Evolutionary conservation across 75 land plant species (phyloP).

Genomic region (Cupressus sempervirens): DNA sequence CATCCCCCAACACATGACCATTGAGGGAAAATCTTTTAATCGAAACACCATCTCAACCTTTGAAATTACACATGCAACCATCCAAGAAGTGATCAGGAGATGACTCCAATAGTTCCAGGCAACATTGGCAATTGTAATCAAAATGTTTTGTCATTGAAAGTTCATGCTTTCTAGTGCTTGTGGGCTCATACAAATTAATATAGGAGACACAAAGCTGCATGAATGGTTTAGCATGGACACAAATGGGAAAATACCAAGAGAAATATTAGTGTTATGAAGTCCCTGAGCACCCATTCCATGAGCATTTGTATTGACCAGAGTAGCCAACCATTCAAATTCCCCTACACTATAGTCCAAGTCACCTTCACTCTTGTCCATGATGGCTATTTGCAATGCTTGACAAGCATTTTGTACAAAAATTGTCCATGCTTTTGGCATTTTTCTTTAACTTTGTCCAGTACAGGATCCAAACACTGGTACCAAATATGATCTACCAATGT

Average conservation of each 20-base stretch:
- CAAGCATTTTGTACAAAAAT: too few species aligned
- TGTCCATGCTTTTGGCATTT: neutral
- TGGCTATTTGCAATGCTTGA: too few species aligned
- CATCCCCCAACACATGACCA: conserved; percentile 2
- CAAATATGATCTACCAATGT: neutral
- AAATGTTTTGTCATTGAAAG: conserved; percentile 35
- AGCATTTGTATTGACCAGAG: too few species aligned
- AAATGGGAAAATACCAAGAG: too few species aligned
- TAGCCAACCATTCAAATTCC: too few species aligned
- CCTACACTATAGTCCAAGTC: too few species aligned
- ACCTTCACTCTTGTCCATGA: too few species aligned
- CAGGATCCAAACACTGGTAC: neutral
- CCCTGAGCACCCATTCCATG: too few species aligned
- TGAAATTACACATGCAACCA: conserved; percentile 35
- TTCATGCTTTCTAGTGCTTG: conserved; percentile 24
- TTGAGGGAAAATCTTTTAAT: conserved; percentile 21
- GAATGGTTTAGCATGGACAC: too few species aligned
- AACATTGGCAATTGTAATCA: conserved; percentile 33
- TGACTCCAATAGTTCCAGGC: conserved; percentile 28
- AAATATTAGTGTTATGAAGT: too few species aligned
- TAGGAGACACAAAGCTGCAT: conserved; percentile 44
- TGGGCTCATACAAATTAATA: conserved; percentile 38
- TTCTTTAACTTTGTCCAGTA: neutral
- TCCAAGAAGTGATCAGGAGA: conserved; percentile 42
- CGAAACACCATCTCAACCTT: conserved; percentile 38